phyloP scores from a whole-genome alignment of 257 asterid genomes.

The Penstemon barbatus region DNA sequence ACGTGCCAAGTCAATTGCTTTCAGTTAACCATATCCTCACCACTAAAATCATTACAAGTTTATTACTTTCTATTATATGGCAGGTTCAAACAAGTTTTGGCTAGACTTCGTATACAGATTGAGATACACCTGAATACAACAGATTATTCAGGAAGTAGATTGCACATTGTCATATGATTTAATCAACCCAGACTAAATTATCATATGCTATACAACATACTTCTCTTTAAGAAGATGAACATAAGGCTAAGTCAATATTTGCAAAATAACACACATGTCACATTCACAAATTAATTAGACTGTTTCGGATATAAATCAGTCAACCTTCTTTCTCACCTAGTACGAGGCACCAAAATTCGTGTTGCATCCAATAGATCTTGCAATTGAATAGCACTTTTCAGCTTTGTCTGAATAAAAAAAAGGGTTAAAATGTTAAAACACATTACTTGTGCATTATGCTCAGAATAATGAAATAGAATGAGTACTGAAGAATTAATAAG shows the following conservation, averaged over 20 bases:
- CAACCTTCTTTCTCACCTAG: constrained; percentile 44
- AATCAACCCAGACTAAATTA: constrained; percentile 13
- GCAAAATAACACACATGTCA: constrained; percentile 17
- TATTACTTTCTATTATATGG: too few relatives aligned
- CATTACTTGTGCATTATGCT: constrained; percentile 8
- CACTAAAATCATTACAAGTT: too few relatives aligned
- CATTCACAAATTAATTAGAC: constrained; percentile 8
- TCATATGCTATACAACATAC: constrained; percentile 3
- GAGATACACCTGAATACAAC: too few relatives aligned
- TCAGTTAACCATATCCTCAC: too few relatives aligned
- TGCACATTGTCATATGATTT: neutral
- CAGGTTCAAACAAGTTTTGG: too few relatives aligned
- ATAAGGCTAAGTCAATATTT: constrained; percentile 20
- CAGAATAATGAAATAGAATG: constrained; percentile 12
- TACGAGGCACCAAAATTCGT: constrained; percentile 84
- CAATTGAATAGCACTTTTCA: constrained; percentile 90
- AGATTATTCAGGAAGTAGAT: neutral
- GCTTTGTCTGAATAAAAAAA: constrained; percentile 69
- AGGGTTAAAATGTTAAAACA: constrained; percentile 25
- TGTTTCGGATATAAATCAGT: constrained; percentile 13
- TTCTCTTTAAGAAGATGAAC: neutral
- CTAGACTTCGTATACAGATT: too few relatives aligned
- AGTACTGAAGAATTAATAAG: constrained; percentile 23
- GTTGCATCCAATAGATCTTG: constrained; percentile 99
- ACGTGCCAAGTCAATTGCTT: too few relatives aligned